Conservation (phyloP, 2,329 filamentous ascomycete genomes). For the Fusarium caatingaense region DNA sequence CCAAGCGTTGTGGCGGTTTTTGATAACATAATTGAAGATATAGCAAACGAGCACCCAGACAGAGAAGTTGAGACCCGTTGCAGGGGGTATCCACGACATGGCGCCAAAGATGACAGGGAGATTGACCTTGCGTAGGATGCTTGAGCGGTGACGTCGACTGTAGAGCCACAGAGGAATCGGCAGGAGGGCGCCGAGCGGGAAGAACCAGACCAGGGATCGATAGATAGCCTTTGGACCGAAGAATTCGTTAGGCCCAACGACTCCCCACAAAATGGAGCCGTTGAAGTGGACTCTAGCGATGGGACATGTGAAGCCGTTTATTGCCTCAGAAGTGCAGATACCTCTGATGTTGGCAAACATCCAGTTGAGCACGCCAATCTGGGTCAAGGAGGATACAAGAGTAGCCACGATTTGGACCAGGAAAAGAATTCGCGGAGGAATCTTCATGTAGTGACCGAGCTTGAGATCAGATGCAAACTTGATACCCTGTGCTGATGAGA, state of each 20-base stretch:
- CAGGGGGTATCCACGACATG: constrained; percentile 87
- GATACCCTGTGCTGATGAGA: constrained; percentile 87
- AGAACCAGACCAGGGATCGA: constrained; percentile 81
- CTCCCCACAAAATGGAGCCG: constrained; percentile 89
- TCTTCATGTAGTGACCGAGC: constrained; percentile 89
- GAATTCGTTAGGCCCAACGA: constrained; percentile 84
- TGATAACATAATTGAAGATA: constrained; percentile 82
- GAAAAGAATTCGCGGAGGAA: constrained; percentile 82
- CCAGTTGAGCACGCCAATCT: constrained; percentile 89
- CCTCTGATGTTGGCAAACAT: constrained; percentile 83
- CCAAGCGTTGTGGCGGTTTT: constrained; percentile 77
- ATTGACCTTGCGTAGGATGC: constrained; percentile 80
- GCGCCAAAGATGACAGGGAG: constrained; percentile 86
- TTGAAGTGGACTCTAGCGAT: constrained; percentile 92
- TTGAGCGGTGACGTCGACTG: constrained; percentile 67
- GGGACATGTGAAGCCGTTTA: constrained; percentile 89
- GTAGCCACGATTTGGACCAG: constrained; percentile 82
- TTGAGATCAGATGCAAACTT: constrained; percentile 91
- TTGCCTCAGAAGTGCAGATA: constrained; percentile 81
- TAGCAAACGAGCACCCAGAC: constrained; percentile 90
- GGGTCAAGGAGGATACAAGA: constrained; percentile 80
- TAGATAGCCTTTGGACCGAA: constrained; percentile 83
- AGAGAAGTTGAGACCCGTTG: constrained; percentile 87
- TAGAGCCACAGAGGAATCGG: constrained; percentile 82
- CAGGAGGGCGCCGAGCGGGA: constrained; percentile 78